phyloP scores from a whole-genome alignment of 805 yeast species.

The Saccharomycopsis babjevae region DNA sequence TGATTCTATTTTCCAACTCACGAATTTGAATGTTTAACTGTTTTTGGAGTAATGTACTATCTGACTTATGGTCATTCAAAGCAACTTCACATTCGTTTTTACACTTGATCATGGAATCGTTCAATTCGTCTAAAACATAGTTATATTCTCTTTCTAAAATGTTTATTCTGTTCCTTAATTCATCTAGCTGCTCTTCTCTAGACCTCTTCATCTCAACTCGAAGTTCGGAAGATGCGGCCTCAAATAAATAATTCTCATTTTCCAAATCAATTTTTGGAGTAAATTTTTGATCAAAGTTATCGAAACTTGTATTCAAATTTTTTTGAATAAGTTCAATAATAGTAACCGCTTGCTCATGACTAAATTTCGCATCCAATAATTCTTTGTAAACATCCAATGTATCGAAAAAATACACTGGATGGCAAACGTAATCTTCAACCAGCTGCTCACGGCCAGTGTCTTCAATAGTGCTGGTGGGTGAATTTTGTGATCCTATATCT shows the following conservation, averaged over 20 bases:
- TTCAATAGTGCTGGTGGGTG: neutral
- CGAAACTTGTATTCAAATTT: constrained; percentile 26
- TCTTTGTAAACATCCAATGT: constrained; percentile 51
- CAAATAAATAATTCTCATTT: constrained; percentile 79
- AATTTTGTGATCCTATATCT: neutral
- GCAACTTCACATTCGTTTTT: constrained; percentile 76
- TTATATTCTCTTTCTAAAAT: constrained; percentile 64
- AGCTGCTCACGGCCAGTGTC: neutral
- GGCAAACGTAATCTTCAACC: neutral
- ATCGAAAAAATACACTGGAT: constrained; percentile 31
- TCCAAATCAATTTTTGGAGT: constrained; percentile 57
- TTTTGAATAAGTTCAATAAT: constrained; percentile 37
- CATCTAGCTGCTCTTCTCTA: constrained; percentile 60
- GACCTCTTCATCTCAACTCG: constrained; percentile 66
- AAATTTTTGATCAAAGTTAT: constrained; percentile 25
- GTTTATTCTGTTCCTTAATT: constrained; percentile 54
- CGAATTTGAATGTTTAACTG: constrained; percentile 60
- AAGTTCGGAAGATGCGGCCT: constrained; percentile 85
- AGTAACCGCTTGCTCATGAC: constrained; percentile 48
- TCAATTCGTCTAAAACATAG: constrained; percentile 65
- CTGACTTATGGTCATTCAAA: constrained; percentile 76
- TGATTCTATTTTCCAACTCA: constrained; percentile 75
- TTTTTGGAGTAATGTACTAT: constrained; percentile 67
- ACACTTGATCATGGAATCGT: constrained; percentile 47
- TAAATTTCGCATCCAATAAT: constrained; percentile 47